Percentiles rank a stretch among this genome's conserved stretches.
Conservation (phyloP, 768 basidiomycete species). For the Boletus sp. region DNA sequence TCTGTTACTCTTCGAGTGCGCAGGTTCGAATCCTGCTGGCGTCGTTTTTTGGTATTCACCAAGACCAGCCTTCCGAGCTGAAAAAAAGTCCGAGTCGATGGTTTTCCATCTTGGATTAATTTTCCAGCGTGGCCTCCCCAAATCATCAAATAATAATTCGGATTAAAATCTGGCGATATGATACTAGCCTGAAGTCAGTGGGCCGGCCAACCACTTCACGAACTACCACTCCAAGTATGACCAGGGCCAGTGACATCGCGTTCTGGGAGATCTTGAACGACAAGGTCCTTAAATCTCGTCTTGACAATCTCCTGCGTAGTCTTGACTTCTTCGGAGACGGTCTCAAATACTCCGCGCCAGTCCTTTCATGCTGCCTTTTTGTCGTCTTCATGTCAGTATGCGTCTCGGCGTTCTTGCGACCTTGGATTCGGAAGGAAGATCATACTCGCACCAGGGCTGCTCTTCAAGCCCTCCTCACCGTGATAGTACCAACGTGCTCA, state of each 20-base stretch:
- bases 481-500: conserved; percentile 45
- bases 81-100: no score
- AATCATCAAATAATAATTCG: neutral
- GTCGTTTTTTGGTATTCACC: conserved; percentile 23
- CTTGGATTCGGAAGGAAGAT: conserved; percentile 6
- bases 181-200: no score
- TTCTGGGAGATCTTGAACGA: conserved; percentile 1
- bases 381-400: conserved; percentile 6
- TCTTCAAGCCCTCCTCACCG: conserved; percentile 38
- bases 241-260: neutral
- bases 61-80: neutral
- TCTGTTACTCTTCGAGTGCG: conserved; percentile 41
- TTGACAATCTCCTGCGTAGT: neutral
- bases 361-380: conserved; percentile 7
- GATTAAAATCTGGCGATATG: neutral
- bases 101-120: neutral
- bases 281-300: neutral
- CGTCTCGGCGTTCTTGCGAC: conserved; percentile 7
- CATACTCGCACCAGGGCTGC: conserved; percentile 16
- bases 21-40: conserved; percentile 44
- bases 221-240: conserved; percentile 1
- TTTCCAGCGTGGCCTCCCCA: neutral
- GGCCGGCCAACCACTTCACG: no score
- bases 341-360: neutral
- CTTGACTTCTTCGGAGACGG: neutral